phyloP scores from a whole-genome alignment of 2,329 filamentous ascomycete genomes.

The Ophiosphaerella korrae region DNA sequence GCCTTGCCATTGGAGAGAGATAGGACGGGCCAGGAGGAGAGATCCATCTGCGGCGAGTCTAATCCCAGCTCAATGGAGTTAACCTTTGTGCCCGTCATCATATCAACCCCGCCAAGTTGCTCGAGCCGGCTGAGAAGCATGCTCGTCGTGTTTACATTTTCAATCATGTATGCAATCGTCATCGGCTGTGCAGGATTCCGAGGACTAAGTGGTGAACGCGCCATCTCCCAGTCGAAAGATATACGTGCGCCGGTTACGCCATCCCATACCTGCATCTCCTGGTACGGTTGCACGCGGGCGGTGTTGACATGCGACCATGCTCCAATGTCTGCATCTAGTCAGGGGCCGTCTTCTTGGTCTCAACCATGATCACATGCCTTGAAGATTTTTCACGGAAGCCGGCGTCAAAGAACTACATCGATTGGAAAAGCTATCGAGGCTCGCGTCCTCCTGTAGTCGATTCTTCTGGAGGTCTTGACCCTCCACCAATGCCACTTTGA shows the following conservation, averaged over 20 bases:
- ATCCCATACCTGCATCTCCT: conserved; percentile 99
- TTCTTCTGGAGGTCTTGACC: conserved; percentile 79
- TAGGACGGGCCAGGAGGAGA: conserved; percentile 87
- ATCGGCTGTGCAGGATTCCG: conserved; percentile 52
- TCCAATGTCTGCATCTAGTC: conserved; percentile 64
- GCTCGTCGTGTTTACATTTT: conserved; percentile 87
- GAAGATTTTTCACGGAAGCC: conserved; percentile 79
- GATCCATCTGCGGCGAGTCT: conserved; percentile 68
- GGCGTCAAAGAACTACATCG: conserved; percentile 95
- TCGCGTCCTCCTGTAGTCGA: conserved; percentile 66
- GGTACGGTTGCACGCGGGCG: conserved; percentile 80
- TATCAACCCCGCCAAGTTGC: conserved; percentile 68
- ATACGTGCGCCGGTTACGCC: conserved; percentile 86
- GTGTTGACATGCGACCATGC: conserved; percentile 79
- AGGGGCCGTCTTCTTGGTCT: conserved; percentile 2
- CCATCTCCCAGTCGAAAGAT: conserved; percentile 77
- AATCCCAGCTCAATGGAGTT: conserved; percentile 78
- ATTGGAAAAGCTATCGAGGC: conserved; percentile 79
- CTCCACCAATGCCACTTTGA: conserved; percentile 89
- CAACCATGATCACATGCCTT: conserved; percentile 46
- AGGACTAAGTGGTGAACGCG: conserved; percentile 46
- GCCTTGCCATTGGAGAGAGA: conserved; percentile 68
- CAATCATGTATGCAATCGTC: conserved; percentile 93
- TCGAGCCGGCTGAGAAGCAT: conserved; percentile 75
- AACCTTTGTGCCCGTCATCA: conserved; percentile 79